Conservation (phyloP, 2,329 filamentous ascomycete species). For the Scedosporium apiospermum region DNA sequence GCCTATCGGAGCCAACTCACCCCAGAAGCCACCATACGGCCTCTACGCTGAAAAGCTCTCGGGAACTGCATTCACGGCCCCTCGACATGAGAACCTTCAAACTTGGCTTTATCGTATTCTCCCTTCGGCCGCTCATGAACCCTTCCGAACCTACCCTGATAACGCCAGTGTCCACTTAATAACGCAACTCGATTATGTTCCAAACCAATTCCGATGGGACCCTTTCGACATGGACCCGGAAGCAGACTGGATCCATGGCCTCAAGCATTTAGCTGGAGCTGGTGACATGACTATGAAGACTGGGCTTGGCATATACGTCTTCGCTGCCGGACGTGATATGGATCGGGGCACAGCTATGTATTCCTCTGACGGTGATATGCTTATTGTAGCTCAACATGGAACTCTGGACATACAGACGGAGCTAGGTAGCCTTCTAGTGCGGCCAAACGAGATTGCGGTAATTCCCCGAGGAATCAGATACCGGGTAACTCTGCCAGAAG, state of each 20-base stretch:
- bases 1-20: slow-evolving; percentile 69
- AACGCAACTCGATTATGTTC: slow-evolving; percentile 58
- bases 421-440: slow-evolving; percentile 58
- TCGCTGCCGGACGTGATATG: slow-evolving; percentile 67
- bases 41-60: slow-evolving; percentile 77
- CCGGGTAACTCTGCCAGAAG: slow-evolving; percentile 50
- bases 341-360: slow-evolving; percentile 60
- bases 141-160: slow-evolving; percentile 34
- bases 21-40: slow-evolving; percentile 68
- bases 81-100: slow-evolving; percentile 59
- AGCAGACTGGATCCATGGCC: slow-evolving; percentile 38
- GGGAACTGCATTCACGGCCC: slow-evolving; percentile 62
- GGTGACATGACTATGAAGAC: slow-evolving; percentile 67
- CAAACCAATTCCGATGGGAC: slow-evolving; percentile 75
- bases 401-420: slow-evolving; percentile 64
- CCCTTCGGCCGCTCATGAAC: slow-evolving; percentile 52
- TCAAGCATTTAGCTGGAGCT: slow-evolving; percentile 65
- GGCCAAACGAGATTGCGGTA: slow-evolving; percentile 64
- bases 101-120: slow-evolving; percentile 64
- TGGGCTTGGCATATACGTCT: slow-evolving; percentile 68
- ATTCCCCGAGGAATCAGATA: slow-evolving; percentile 62
- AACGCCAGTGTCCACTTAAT: slow-evolving; percentile 14
- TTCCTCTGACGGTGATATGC: slow-evolving; percentile 65
- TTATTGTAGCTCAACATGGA: slow-evolving; percentile 64
- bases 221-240: slow-evolving; percentile 54